phyloP scores from a whole-genome alignment of 2,329 filamentous ascomycete species.

The Epichloe brachyelytri region DNA sequence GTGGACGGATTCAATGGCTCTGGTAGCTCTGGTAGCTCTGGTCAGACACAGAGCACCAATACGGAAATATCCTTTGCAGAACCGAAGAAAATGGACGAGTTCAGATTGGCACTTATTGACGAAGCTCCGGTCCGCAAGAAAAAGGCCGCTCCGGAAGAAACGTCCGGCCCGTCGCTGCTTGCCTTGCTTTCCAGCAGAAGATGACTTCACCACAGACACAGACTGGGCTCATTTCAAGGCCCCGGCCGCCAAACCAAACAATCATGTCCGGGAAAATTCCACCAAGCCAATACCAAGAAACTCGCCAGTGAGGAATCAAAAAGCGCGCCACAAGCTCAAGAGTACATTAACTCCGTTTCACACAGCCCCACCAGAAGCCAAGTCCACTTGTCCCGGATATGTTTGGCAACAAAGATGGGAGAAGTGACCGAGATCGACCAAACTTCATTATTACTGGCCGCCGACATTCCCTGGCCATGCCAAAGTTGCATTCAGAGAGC shows the following conservation, averaged over 20 bases:
- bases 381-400: background rate
- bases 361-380: conserved; percentile 3
- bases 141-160: conserved; percentile 8
- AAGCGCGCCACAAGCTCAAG: background rate
- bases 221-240: conserved; percentile 13
- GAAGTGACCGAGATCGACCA: conserved; percentile 1
- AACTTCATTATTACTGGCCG: conserved; percentile 7
- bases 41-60: conserved; percentile 13
- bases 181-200: conserved; percentile 16
- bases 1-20: conserved; percentile 17
- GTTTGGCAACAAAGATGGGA: background rate
- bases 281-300: background rate
- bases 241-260: conserved; percentile 2
- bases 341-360: background rate
- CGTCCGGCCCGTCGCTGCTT: conserved; percentile 13
- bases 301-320: background rate
- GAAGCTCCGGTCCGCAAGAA: conserved; percentile 14
- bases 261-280: background rate
- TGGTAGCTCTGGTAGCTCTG: conserved; percentile 5
- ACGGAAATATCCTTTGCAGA: conserved; percentile 21
- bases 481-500: background rate
- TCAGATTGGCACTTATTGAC: conserved; percentile 22
- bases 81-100: conserved; percentile 18
- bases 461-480: conserved; percentile 6
- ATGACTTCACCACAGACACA: conserved; percentile 12